phyloP scores from a whole-genome alignment of 2,329 filamentous ascomycete species.

The Acephala macrosclerotiorum region DNA sequence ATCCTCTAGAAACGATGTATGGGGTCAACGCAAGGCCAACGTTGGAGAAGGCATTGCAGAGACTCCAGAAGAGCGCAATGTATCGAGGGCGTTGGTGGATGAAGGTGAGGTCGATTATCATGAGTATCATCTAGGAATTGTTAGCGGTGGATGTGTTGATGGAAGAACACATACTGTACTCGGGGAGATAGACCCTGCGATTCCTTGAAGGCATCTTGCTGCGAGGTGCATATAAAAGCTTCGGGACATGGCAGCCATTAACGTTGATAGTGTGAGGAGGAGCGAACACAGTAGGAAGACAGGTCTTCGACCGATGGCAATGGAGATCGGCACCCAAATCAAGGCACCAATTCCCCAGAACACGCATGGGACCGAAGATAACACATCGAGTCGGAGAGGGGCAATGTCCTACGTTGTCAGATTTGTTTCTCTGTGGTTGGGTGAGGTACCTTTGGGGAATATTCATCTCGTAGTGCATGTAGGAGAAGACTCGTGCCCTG shows the following conservation, averaged over 20 bases:
- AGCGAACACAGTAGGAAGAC: constrained; percentile 44
- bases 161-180: constrained; percentile 39
- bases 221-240: constrained; percentile 42
- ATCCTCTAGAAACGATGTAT: constrained; percentile 37
- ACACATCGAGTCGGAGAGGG: background rate
- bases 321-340: constrained; percentile 48
- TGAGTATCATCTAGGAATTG: constrained; percentile 44
- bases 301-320: constrained; percentile 48
- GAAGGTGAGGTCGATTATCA: constrained; percentile 50
- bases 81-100: constrained; percentile 48
- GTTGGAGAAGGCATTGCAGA: constrained; percentile 41
- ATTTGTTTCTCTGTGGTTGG: background rate
- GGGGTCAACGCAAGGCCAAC: constrained; percentile 41
- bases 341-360: constrained; percentile 46
- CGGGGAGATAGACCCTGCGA: constrained; percentile 44
- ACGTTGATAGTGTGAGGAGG: constrained; percentile 40
- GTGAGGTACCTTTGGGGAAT: constrained; percentile 32
- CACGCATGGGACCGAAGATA: background rate
- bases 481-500: constrained; percentile 38
- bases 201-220: constrained; percentile 44
- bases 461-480: constrained; percentile 32
- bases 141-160: background rate
- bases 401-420: background rate
- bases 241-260: constrained; percentile 40
- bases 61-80: constrained; percentile 46